Evolutionary conservation across 139 green algal genomes (phyloP).

Genomic region (Picochlorum sp.): DNA sequence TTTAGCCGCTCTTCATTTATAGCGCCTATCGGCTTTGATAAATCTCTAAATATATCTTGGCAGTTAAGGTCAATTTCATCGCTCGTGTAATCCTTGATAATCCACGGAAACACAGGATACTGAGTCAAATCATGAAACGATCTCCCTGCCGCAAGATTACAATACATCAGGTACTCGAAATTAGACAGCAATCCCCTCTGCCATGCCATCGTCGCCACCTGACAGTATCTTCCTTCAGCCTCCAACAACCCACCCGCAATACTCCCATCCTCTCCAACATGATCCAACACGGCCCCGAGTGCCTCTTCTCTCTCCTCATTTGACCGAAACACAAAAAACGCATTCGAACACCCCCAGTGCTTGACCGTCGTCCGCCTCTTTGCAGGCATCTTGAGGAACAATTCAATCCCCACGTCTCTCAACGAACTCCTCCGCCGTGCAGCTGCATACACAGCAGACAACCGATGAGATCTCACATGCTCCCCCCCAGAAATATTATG

Average conservation of each 20-base stretch:
- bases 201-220: conserved; percentile 64
- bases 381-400: conserved; percentile 17
- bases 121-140: conserved; percentile 79
- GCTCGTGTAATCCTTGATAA: conserved; percentile 76
- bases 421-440: conserved; percentile 58
- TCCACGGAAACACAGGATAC: conserved; percentile 87
- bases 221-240: conserved; percentile 45
- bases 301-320: conserved; percentile 41
- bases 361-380: conserved; percentile 10
- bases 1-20: conserved; percentile 70
- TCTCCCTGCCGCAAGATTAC: conserved; percentile 77
- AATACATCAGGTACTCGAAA: conserved; percentile 82
- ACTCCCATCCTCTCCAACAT: conserved; percentile 35
- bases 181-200: conserved; percentile 55
- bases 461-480: conserved; percentile 50
- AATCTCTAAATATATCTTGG: conserved; percentile 64
- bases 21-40: conserved; percentile 83
- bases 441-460: conserved; percentile 60
- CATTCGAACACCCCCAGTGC: conserved; percentile 56
- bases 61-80: conserved; percentile 54
- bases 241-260: conserved; percentile 39
- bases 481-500: conserved; percentile 60
- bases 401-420: conserved; percentile 53
- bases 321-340: conserved; percentile 68
- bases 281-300: conserved; percentile 22